Evolutionary conservation across 2,329 filamentous ascomycete genomes (phyloP), one percentile per base, ranked within the genome.

Genomic region (Diaporthe humulicola): DNA sequence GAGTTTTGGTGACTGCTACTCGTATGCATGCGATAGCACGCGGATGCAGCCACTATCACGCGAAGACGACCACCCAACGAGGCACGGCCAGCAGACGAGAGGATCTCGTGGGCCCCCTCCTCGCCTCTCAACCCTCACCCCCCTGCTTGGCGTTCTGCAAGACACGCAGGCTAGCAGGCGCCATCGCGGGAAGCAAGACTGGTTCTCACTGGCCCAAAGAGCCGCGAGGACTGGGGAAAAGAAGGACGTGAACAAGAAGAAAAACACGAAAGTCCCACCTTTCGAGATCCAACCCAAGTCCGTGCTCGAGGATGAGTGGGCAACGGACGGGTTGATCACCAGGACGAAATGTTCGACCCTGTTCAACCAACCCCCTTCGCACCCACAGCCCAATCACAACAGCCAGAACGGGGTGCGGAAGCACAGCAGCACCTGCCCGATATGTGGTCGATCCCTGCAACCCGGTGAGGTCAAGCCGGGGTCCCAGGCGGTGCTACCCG

Each of bases 11-110:
- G 56, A 58, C 56, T 58, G 33, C 33, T 70, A 38, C 45, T 17
- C 7, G 58, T 45, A 61, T 60, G 61, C 61, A 54, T 12, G 25
- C 12, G 4, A 28, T 10, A 70, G 60, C 66, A 60, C 61, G 25
- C 14, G 57, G 38, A 66, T 74, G 69, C 69, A 74, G 67, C 42
- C 52, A 71, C 40, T 25, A 66, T 67, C 69, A 74, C 69, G 61
- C 48, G n/a, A 36, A 33, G 33, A 3, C 40, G 25, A 42, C 58
- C 38, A 61, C 8, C n/a, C 58, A 28, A 10, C 36, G 15, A 61
- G 58, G 58, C 58, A 61, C 58, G 19, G n/a, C 38, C 54, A 57
- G 54, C 54, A 57, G 54, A 57, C 54, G 17, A 15, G 58, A 42
- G 17, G 15, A 22, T 45, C n/a, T 42, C 38, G 58, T 36, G 38